Base-by-base conservation (phyloP, 257 asterid genomes). In the Capsicum rhomboideum region DNA sequence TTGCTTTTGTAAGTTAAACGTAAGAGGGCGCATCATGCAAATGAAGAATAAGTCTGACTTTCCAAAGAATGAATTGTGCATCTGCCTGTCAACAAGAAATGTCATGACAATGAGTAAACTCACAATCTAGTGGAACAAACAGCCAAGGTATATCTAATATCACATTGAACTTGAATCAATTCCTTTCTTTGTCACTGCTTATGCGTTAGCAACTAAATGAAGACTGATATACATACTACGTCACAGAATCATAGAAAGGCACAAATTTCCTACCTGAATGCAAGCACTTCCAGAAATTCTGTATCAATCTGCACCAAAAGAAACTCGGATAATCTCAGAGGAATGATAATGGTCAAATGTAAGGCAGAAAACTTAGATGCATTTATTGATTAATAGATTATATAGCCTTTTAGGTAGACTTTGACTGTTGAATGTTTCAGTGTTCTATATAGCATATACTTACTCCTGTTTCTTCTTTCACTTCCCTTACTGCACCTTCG, bases 401-500 rank as follows among this genome's bases (percentile, higher is more conserved):
- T 64, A 26, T 31, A 34, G 77, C 23, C 20, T 17, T 16, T 67
- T 16, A 31, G 49, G 75, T 17, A 18, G 40, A 66, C 23, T 66
- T 64, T 8, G 6, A 31, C 23, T 31, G 49, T 34, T 67, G 77
- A 34, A 67, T 31, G 26, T 67, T 67, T 67, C 23, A 34, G 26
- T 17, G 17, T 16, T 49, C 13, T 8, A 11, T 12, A n/a, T 12
- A 26, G 28, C 16, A 54, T 66, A 50, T 64, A 88, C 92, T 87
- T 90, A 92, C 97, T 88, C 92, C 94, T 79, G 97, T 93, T 88
- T 92, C 97, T 90, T 93, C 97, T 87, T 91, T 91, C 29, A 93
- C 94, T 90, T 92, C 96, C 88, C 97, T 89, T 78, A 50, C 87
- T 68, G 94, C 94, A 69, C 92, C 96, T 34, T 85, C 83, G 72